Evolutionary conservation across 208 protist species (phyloP), one percentile per base, ranked within the genome.

Genomic region (Leishmania braziliensis): DNA sequence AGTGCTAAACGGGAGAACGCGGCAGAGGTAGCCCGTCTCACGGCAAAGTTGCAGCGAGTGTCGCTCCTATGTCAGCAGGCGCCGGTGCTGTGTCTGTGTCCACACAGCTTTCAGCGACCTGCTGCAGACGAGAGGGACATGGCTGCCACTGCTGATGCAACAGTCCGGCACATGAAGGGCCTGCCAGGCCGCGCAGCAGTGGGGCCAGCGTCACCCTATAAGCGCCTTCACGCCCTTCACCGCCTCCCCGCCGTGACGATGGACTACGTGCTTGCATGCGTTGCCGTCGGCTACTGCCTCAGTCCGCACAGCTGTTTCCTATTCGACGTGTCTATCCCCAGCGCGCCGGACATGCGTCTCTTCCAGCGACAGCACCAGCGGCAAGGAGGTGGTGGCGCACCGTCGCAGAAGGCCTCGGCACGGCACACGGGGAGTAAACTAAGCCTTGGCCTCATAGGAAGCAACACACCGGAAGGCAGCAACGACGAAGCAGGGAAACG

Each of bases 231-330:
- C 77, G 76, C 62, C 0, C 56, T 84, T 26, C 79, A 48, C 18
- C 78, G 81, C 46, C n/a, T 93, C 23, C 33, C 43, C 0, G 29
- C 46, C 0, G 77, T 93, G 9, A 93, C 88, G 14, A 86, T 82
- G 43, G 84, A 91, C 72, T 91, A 91, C 72, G 77, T 92, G 4
- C 81, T 92, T 33, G 75, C 83, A 53, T 95, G 88, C 71, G 62
- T 95, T 14, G 93, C 93, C 20, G 86, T 85, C 26, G 77, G 79
- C 10, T 39, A 36, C 29, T 33, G 92, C 62, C 78, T 97, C 29
- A 29, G 91, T 50, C 91, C 91, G 6, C 29, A 54, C 9, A 80
- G 84, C 43, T 94, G 86, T 79, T 97, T 97, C 82, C 54, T 95
- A 36, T 97, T 97, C 70, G 73, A 78, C 75, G 75, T 36, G 3